Conservation (phyloP, 768 basidiomycete genomes). For the Tulasnella sp. region DNA sequence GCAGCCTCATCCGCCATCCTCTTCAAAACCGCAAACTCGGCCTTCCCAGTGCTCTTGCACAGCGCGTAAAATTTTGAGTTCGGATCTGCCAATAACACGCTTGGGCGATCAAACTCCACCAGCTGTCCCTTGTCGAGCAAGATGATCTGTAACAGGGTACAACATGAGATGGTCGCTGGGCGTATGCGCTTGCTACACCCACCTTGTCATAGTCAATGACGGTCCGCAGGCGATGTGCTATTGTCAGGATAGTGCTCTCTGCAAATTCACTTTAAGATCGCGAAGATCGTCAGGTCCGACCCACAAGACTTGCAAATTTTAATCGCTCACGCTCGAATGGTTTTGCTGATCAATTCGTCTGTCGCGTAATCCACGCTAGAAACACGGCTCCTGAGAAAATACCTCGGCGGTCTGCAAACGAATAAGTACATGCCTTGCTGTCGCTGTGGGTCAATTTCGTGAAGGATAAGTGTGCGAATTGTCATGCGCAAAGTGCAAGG, state of each 20-base stretch:
- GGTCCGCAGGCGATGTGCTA: conserved; percentile 13
- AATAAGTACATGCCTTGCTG: not conserved
- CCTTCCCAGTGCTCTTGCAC: conserved; percentile 63
- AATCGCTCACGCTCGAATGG: conserved; percentile 15
- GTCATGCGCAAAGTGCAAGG: not conserved
- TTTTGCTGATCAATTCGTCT: conserved; percentile 20
- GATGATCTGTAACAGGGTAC: conserved; percentile 4
- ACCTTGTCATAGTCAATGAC: conserved; percentile 16
- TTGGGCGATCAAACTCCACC: conserved; percentile 11
- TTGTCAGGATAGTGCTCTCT: conserved; percentile 13
- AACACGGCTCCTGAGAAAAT: conserved; percentile 21
- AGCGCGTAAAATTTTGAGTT: conserved; percentile 52
- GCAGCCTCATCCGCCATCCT: conserved; percentile 42
- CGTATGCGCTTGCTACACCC: not conserved
- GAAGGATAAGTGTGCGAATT: too few relatives aligned
- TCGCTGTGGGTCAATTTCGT: not conserved
- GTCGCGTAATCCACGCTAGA: conserved; percentile 12
- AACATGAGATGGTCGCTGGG: not conserved
- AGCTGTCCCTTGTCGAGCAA: conserved; percentile 11
- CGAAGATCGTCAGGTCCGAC: not conserved
- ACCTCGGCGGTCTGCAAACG: conserved; percentile 16
- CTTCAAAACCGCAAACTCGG: conserved; percentile 57
- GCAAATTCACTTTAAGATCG: conserved; percentile 7
- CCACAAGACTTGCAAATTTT: not conserved
- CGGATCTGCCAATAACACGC: conserved; percentile 38